Conservation (phyloP, 2,329 filamentous ascomycete genomes). For the Colletotrichum endophyticum region DNA sequence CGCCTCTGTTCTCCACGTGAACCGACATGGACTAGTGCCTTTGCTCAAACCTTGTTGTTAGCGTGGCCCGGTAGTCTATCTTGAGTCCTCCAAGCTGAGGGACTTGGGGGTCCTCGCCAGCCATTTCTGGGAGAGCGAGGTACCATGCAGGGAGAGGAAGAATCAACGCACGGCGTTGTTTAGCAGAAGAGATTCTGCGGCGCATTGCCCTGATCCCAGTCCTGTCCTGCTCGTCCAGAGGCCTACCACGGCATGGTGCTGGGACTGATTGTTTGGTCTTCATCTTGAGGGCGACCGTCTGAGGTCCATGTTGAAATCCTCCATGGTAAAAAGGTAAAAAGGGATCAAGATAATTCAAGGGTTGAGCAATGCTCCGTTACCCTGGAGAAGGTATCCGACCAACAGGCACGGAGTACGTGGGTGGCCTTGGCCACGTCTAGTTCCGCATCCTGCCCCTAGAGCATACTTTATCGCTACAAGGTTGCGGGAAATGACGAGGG, state of each 20-base stretch:
- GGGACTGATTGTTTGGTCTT: not conserved
- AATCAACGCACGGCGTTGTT: not conserved
- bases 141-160: not conserved
- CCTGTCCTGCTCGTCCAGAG: not conserved
- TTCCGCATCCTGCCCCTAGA: not conserved
- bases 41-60: slow-evolving; percentile 8
- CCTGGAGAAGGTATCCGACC: not conserved
- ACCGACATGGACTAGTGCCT: slow-evolving; percentile 7
- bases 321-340: not conserved
- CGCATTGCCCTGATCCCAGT: not conserved
- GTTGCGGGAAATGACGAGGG: not conserved
- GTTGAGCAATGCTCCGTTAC: not conserved
- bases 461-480: not conserved
- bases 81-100: not conserved
- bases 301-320: not conserved
- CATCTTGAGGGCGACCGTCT: not conserved
- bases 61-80: slow-evolving; percentile 3
- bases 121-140: not conserved
- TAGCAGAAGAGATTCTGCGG: not conserved
- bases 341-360: not conserved
- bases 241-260: not conserved
- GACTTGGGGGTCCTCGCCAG: not conserved
- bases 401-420: not conserved
- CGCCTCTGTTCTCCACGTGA: slow-evolving; percentile 14
- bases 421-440: not conserved